phyloP scores from a whole-genome alignment of 495 filamentous ascomycete species.

The Viridothelium virens region DNA sequence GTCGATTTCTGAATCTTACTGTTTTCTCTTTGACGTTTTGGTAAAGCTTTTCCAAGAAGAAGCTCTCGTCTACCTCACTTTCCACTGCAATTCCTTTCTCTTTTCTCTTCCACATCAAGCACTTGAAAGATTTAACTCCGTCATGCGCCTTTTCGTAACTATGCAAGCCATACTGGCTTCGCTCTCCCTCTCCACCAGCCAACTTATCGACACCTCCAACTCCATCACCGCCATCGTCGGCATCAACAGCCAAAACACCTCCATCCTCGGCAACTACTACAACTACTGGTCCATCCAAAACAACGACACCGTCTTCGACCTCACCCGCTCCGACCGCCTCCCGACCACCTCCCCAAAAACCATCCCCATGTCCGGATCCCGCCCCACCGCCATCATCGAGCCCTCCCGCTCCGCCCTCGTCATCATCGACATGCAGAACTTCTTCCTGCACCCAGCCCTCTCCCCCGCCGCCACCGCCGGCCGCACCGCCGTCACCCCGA shows the following conservation, averaged over 20 bases:
- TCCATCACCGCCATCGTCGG: constrained; percentile 17
- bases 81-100: neutral
- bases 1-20: neutral
- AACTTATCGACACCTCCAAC: constrained; percentile 17
- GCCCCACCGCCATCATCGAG: constrained; percentile 23
- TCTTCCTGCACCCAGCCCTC: constrained; percentile 24
- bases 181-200: neutral
- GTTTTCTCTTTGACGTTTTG: neutral
- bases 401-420: constrained; percentile 18
- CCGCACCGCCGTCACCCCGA: constrained; percentile 19
- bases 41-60: neutral
- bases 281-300: constrained; percentile 21
- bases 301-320: constrained; percentile 22
- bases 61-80: neutral
- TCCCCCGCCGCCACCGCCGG: constrained; percentile 19
- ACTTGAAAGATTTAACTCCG: neutral
- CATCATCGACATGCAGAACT: constrained; percentile 24
- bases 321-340: constrained; percentile 24
- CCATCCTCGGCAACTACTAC: constrained; percentile 23
- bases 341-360: constrained; percentile 24
- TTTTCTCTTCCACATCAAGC: too few relatives aligned
- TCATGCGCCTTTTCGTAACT: neutral
- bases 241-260: constrained; percentile 13
- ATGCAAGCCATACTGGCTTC: constrained; percentile 11
- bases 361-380: constrained; percentile 25